phyloP scores from a whole-genome alignment of 768 basidiomycete species.

The Boletus rubroflammeus region DNA sequence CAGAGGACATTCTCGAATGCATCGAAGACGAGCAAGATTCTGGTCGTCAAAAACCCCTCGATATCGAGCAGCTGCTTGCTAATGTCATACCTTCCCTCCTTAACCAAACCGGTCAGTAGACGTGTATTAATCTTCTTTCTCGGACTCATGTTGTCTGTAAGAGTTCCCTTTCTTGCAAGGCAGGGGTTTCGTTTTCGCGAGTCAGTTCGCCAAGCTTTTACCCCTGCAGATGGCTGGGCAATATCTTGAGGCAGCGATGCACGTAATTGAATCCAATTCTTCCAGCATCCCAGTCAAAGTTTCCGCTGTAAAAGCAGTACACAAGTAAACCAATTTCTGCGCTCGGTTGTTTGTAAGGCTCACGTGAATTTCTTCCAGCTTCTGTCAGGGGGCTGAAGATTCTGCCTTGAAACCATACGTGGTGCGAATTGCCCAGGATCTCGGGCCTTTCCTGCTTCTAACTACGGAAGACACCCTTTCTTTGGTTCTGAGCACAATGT shows the following conservation, averaged over 20 bases:
- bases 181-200: constrained; percentile 90
- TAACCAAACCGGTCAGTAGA: constrained; percentile 57
- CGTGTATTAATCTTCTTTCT: background rate
- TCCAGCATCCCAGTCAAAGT: constrained; percentile 87
- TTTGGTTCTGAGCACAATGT: constrained; percentile 81
- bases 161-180: constrained; percentile 94
- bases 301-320: constrained; percentile 89
- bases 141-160: constrained; percentile 27
- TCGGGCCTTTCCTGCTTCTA: constrained; percentile 77
- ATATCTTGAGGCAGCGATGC: constrained; percentile 84
- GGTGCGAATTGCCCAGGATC: constrained; percentile 69
- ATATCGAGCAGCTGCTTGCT: constrained; percentile 72
- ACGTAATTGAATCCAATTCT: constrained; percentile 71
- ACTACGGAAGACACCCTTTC: constrained; percentile 87
- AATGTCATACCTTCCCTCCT: constrained; percentile 79
- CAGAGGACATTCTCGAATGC: constrained; percentile 71
- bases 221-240: constrained; percentile 72
- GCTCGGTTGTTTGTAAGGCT: background rate
- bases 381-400: constrained; percentile 60
- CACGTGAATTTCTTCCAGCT: constrained; percentile 41
- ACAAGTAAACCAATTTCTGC: constrained; percentile 61
- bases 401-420: constrained; percentile 61
- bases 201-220: constrained; percentile 75
- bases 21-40: constrained; percentile 72
- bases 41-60: constrained; percentile 62